These are phyloP conservation scores for Hansfordia pulvinata DNA, from an alignment of 2,329 filamentous ascomycete species.

Conservation along the genomic window DNA sequence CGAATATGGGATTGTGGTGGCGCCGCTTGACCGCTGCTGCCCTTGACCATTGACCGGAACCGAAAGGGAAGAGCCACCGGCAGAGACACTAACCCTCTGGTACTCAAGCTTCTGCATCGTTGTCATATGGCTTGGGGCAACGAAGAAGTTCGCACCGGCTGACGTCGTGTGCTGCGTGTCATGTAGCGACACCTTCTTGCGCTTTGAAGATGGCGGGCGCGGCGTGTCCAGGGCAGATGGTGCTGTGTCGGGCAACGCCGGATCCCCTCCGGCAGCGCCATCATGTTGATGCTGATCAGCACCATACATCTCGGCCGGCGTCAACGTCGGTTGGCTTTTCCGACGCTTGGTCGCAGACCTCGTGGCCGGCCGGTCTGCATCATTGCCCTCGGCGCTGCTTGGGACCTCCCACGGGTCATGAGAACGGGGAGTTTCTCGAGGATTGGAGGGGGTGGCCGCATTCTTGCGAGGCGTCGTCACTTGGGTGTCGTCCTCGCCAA, in stretches of 20 bases:
- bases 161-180: slow-evolving; percentile 5
- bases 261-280: neutral
- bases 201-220: slow-evolving; percentile 5
- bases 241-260: too few species aligned
- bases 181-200: slow-evolving; percentile 7
- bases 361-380: slow-evolving; percentile 3
- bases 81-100: slow-evolving; percentile 12
- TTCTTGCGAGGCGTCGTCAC: slow-evolving; percentile 15
- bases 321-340: too few species aligned
- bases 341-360: slow-evolving; percentile 5
- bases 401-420: slow-evolving; percentile 18
- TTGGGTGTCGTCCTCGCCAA: slow-evolving; percentile 10
- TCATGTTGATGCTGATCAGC: too few species aligned
- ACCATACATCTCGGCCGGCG: too few species aligned
- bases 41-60: too few species aligned
- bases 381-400: slow-evolving; percentile 12
- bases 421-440: too few species aligned
- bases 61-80: too few species aligned
- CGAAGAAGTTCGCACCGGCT: slow-evolving; percentile 13
- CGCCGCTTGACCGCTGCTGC: slow-evolving; percentile 14
- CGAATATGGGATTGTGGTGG: slow-evolving; percentile 16
- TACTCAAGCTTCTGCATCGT: slow-evolving; percentile 19
- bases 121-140: slow-evolving; percentile 17
- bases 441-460: neutral
- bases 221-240: slow-evolving; percentile 4